Conservation (phyloP, 306 rosid species). For the Hippophae tibetana region DNA sequence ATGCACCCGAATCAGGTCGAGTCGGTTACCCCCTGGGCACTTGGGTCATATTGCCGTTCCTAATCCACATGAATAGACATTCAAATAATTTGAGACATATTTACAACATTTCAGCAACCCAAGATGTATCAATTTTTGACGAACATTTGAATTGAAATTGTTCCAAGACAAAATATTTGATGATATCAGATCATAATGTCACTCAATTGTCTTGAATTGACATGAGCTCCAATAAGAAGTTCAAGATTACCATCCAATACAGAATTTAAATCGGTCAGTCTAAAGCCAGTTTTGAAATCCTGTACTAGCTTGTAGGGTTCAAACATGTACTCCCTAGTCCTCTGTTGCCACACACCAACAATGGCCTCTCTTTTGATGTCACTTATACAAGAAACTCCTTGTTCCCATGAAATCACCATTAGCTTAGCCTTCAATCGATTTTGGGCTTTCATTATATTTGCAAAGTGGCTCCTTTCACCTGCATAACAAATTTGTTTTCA, state of each 20-base stretch:
- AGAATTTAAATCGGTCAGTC: constrained; percentile 41
- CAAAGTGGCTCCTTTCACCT: constrained; percentile 76
- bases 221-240: constrained; percentile 58
- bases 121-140: no score
- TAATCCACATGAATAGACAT: no score
- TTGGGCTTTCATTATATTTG: constrained; percentile 66
- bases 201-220: constrained; percentile 30
- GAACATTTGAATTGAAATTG: no score
- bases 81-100: no score
- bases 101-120: no score
- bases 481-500: constrained; percentile 11
- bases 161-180: no score
- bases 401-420: constrained; percentile 50
- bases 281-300: constrained; percentile 62
- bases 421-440: constrained; percentile 73
- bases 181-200: constrained; percentile 2
- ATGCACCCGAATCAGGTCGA: no score
- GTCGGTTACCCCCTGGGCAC: no score
- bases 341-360: constrained; percentile 33
- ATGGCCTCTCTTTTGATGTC: constrained; percentile 41
- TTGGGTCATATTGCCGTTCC: no score
- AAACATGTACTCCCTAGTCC: constrained; percentile 42
- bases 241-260: constrained; percentile 72
- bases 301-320: constrained; percentile 48
- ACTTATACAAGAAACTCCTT: constrained; percentile 38